These are phyloP conservation scores for Nidularia pulvinata DNA, from an alignment of 768 basidiomycete genomes.

Conservation along the genomic window DNA sequence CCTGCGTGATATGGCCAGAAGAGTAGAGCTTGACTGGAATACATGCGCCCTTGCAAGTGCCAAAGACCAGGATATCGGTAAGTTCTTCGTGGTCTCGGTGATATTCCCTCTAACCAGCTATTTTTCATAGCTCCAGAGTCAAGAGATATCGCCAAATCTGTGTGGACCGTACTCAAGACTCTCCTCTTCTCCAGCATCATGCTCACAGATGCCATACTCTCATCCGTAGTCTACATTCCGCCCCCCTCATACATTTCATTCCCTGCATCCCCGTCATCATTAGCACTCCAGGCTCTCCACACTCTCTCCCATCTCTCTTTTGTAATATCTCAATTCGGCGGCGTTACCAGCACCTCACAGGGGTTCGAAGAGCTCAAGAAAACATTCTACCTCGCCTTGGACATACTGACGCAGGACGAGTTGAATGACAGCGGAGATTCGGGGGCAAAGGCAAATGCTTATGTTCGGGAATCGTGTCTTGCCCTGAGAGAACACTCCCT, in stretches of 20 bases:
- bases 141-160: slow-evolving; percentile 39
- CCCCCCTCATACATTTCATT: slow-evolving; percentile 21
- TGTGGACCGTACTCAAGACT: slow-evolving; percentile 75
- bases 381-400: slow-evolving; percentile 76
- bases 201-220: slow-evolving; percentile 63
- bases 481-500: slow-evolving; percentile 16
- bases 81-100: slow-evolving; percentile 4
- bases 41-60: slow-evolving; percentile 32
- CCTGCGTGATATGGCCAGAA: slow-evolving; percentile 32
- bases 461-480: slow-evolving; percentile 22
- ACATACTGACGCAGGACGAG: slow-evolving; percentile 49
- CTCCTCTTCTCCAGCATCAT: slow-evolving; percentile 74
- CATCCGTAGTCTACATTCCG: slow-evolving; percentile 50
- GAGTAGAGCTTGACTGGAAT: slow-evolving; percentile 49
- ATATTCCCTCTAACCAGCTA: slow-evolving; percentile 1
- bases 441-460: slow-evolving; percentile 19
- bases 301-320: slow-evolving; percentile 72
- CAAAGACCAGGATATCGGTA: slow-evolving; percentile 29
- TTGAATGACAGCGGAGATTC: slow-evolving; percentile 19
- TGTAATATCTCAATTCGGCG: slow-evolving; percentile 80
- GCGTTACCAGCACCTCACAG: slow-evolving; percentile 53
- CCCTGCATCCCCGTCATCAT: slow-evolving; percentile 32
- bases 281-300: slow-evolving; percentile 55
- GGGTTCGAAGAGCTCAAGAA: slow-evolving; percentile 75
- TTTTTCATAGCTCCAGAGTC: slow-evolving; percentile 37